These are phyloP conservation scores for Cutaneotrichosporon spelunceum DNA, from an alignment of 1,284 basidiomycete species.

Conservation along the genomic window DNA sequence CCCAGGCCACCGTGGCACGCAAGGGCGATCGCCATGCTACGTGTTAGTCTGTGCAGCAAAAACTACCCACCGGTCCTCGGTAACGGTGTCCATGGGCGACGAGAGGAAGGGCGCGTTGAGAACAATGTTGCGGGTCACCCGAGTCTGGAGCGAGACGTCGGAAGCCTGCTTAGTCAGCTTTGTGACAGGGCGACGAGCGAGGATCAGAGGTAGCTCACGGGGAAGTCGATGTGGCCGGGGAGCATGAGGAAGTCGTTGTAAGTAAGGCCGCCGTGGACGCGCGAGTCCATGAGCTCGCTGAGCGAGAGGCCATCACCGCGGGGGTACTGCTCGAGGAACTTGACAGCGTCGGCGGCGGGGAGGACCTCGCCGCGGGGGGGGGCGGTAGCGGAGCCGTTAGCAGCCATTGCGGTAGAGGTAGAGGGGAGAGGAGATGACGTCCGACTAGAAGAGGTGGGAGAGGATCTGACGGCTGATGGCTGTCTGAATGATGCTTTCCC, in stretches of 20 bases:
- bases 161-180: constrained; percentile 35
- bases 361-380: constrained; percentile 31
- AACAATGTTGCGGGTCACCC: constrained; percentile 84
- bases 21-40: constrained; percentile 88
- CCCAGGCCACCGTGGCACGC: constrained; percentile 94
- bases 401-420: constrained; percentile 16
- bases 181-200: background rate
- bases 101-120: constrained; percentile 97
- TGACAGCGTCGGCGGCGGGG: constrained; percentile 58
- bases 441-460: constrained; percentile 13
- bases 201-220: constrained; percentile 56
- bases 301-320: constrained; percentile 82
- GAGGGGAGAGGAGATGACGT: background rate
- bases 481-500: constrained; percentile 24
- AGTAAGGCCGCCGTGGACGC: constrained; percentile 84
- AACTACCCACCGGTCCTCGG: constrained; percentile 66
- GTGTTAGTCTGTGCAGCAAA: constrained; percentile 10
- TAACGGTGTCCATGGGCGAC: constrained; percentile 99
- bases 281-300: constrained; percentile 84
- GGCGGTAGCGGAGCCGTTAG: constrained; percentile 19
- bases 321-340: constrained; percentile 69
- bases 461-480: constrained; percentile 17
- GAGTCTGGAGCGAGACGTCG: constrained; percentile 76
- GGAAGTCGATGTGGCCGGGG: constrained; percentile 96
- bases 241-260: constrained; percentile 93